A percentile compares a stretch with the other conserved stretches of the same genome.
These are phyloP conservation scores for Metschnikowia colocasiae DNA, from an alignment of 805 yeast species.

Conservation along the genomic window DNA sequence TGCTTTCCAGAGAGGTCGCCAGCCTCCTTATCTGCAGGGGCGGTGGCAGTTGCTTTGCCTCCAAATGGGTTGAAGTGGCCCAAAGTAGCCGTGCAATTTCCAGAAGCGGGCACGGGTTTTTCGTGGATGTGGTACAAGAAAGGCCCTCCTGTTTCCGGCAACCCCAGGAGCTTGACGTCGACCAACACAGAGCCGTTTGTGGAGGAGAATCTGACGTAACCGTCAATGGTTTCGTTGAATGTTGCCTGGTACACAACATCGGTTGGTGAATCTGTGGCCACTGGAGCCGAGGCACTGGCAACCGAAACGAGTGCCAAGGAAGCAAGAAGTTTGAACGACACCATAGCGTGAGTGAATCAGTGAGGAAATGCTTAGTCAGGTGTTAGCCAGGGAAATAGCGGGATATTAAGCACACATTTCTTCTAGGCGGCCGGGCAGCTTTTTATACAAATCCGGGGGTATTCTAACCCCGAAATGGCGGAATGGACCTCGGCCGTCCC, in stretches of 20 bases:
- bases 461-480: neutral
- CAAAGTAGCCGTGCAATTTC: slow-evolving; percentile 31
- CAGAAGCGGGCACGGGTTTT: slow-evolving; percentile 33
- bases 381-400: no score
- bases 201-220: slow-evolving; percentile 29
- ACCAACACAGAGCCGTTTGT: slow-evolving; percentile 33
- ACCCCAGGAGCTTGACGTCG: slow-evolving; percentile 27
- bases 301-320: slow-evolving; percentile 13
- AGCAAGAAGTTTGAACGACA: slow-evolving; percentile 7
- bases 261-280: slow-evolving; percentile 28
- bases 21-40: slow-evolving; percentile 25
- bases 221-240: slow-evolving; percentile 22
- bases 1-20: slow-evolving; percentile 42
- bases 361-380: no score
- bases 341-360: slow-evolving; percentile 3
- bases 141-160: slow-evolving; percentile 37
- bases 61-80: slow-evolving; percentile 38
- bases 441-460: neutral
- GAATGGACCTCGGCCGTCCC: neutral
- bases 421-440: neutral
- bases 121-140: slow-evolving; percentile 40
- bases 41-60: slow-evolving; percentile 27
- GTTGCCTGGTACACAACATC: slow-evolving; percentile 27
- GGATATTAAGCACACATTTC: no score
- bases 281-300: slow-evolving; percentile 25